phyloP scores from a whole-genome alignment of 805 yeast species.

The Metschnikowia vanudenii region DNA sequence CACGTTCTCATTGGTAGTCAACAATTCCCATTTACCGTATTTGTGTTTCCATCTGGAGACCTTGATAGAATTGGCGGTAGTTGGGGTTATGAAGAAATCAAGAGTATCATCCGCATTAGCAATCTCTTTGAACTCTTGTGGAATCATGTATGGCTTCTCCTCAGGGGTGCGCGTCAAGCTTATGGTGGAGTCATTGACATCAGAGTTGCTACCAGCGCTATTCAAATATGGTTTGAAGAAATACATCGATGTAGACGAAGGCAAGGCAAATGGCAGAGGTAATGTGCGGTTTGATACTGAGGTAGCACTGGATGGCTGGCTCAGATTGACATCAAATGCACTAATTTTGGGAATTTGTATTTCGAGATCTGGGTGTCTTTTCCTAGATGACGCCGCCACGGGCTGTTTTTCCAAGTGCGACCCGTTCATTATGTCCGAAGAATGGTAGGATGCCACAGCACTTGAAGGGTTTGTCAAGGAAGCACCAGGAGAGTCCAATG shows the following conservation, averaged over 20 bases:
- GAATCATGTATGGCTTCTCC: slow-evolving; percentile 30
- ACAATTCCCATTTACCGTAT: slow-evolving; percentile 46
- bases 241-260: slow-evolving; percentile 41
- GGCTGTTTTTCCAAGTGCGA: not conserved
- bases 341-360: slow-evolving; percentile 18
- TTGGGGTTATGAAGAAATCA: slow-evolving; percentile 38
- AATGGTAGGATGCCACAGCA: not conserved
- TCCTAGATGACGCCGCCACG: not conserved
- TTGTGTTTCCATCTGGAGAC: slow-evolving; percentile 43
- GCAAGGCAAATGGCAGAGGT: slow-evolving; percentile 45
- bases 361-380: slow-evolving; percentile 14
- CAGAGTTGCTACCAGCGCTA: slow-evolving; percentile 6
- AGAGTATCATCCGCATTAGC: slow-evolving; percentile 39
- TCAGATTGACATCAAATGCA: slow-evolving; percentile 8
- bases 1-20: slow-evolving; percentile 36
- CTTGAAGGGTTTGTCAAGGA: not conserved
- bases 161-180: slow-evolving; percentile 5
- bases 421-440: not conserved
- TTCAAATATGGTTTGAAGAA: slow-evolving; percentile 35
- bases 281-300: slow-evolving; percentile 19
- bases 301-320: slow-evolving; percentile 18
- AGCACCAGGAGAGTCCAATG: not conserved
- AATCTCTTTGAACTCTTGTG: slow-evolving; percentile 34
- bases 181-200: slow-evolving; percentile 5
- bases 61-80: slow-evolving; percentile 36